phyloP scores from a whole-genome alignment of 495 filamentous ascomycete species.

The Penicillium subrubescens region DNA sequence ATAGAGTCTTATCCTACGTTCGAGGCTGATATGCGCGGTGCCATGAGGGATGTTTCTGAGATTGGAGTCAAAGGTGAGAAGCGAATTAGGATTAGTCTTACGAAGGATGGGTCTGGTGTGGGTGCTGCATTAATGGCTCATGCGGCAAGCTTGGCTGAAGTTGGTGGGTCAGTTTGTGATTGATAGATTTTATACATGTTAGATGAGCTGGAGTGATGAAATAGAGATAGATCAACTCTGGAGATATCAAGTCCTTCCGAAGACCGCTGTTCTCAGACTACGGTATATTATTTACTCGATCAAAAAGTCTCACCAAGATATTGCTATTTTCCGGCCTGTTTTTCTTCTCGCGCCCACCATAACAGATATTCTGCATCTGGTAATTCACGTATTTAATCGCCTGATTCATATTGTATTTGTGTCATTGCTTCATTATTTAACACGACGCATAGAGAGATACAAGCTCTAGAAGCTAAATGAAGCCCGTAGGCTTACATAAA shows the following conservation, averaged over 20 bases:
- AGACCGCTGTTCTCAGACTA: neutral
- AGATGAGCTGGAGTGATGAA: neutral
- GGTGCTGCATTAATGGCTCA: constrained; percentile 42
- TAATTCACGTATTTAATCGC: neutral
- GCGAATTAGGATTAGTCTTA: constrained; percentile 34
- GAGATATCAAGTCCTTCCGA: neutral
- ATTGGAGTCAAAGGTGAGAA: constrained; percentile 35
- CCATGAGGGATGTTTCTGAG: constrained; percentile 33
- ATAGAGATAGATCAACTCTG: neutral
- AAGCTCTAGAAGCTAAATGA: neutral
- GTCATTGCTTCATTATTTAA: neutral
- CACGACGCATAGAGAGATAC: neutral
- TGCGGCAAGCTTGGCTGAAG: constrained; percentile 4
- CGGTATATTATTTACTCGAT: no score
- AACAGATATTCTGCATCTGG: neutral
- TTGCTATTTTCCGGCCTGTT: neutral
- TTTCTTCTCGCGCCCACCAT: no score
- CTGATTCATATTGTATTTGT: neutral
- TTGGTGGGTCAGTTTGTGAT: neutral
- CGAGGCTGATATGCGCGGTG: constrained; percentile 34
- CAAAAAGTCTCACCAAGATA: no score
- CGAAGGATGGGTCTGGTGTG: constrained; percentile 45
- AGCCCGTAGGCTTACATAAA: neutral
- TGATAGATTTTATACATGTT: neutral
- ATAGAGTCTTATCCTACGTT: constrained; percentile 20